A percentile compares a stretch with the other conserved stretches of the same genome.
phyloP scores from a whole-genome alignment of 805 yeast genomes.

The Lachancea sp. region DNA sequence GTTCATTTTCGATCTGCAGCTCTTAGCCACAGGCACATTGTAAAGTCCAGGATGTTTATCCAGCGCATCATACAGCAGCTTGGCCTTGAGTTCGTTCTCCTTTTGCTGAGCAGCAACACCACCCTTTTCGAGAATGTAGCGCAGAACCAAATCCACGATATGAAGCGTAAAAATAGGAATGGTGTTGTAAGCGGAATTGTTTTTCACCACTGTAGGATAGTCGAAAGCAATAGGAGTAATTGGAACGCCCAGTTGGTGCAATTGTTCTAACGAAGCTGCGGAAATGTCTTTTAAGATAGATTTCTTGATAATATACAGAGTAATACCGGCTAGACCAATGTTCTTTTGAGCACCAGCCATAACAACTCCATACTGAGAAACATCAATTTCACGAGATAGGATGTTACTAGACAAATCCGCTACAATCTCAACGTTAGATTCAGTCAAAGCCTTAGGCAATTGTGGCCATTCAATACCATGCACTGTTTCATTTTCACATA shows the following conservation, averaged over 20 bases:
- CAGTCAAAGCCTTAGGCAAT: conserved; percentile 43
- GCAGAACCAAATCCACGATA: conserved; percentile 72
- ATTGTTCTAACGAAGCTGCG: conserved; percentile 53
- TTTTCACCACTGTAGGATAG: conserved; percentile 76
- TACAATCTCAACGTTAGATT: conserved; percentile 70
- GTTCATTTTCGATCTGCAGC: conserved; percentile 81
- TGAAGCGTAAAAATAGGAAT: conserved; percentile 90
- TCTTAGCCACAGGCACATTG: conserved; percentile 56
- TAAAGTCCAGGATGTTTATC: conserved; percentile 62
- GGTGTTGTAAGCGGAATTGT: conserved; percentile 93
- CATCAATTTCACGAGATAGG: conserved; percentile 72
- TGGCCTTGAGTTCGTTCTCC: conserved; percentile 56
- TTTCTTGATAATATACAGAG: conserved; percentile 86
- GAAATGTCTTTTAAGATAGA: conserved; percentile 50
- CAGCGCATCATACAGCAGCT: conserved; percentile 54
- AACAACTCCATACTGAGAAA: conserved; percentile 77
- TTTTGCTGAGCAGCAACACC: conserved; percentile 61
- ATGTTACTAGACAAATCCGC: conserved; percentile 95
- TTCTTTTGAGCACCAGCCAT: conserved; percentile 99
- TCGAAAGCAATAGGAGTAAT: conserved; percentile 84
- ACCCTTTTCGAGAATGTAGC: conserved; percentile 56
- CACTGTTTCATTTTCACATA: conserved; percentile 97
- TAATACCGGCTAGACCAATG: conserved; percentile 93
- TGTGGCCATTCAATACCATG: conserved; percentile 80
- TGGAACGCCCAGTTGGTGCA: conserved; percentile 58